Conservation (phyloP, 2,329 filamentous ascomycete species). For the Fusarium sp. region DNA sequence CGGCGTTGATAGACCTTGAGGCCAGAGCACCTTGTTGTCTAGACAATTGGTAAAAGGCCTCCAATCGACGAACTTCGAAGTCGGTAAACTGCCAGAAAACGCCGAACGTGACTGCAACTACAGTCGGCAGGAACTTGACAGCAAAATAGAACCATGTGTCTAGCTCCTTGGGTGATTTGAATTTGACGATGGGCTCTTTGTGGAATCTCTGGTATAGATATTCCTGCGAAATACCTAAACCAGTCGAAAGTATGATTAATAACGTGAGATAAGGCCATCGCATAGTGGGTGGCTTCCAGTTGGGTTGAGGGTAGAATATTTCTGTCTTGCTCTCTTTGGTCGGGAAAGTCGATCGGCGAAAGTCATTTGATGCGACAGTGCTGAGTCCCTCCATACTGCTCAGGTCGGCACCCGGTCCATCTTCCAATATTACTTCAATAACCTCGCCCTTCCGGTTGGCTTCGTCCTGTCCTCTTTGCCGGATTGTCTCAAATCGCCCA, state of each 20-base stretch:
- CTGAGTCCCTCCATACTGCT: constrained; percentile 64
- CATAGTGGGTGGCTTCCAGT: constrained; percentile 78
- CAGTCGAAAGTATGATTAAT: constrained; percentile 67
- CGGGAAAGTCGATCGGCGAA: constrained; percentile 57
- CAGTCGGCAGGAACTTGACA: constrained; percentile 73
- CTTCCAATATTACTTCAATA: constrained; percentile 68
- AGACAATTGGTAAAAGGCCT: constrained; percentile 76
- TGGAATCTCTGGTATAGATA: constrained; percentile 66
- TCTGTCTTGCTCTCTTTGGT: constrained; percentile 57
- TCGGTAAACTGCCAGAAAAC: constrained; percentile 76
- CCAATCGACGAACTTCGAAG: constrained; percentile 75
- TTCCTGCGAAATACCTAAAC: constrained; percentile 67
- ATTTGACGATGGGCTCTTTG: constrained; percentile 61
- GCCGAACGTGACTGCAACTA: constrained; percentile 72
- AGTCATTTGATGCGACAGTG: constrained; percentile 47
- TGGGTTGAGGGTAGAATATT: constrained; percentile 72
- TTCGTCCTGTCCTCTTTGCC: constrained; percentile 67
- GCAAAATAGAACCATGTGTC: constrained; percentile 67
- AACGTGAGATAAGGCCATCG: constrained; percentile 69
- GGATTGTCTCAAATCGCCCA: constrained; percentile 59
- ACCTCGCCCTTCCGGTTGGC: constrained; percentile 72
- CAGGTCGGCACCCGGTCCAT: constrained; percentile 62
- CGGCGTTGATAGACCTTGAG: constrained; percentile 77
- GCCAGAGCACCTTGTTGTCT: constrained; percentile 71
- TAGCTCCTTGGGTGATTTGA: constrained; percentile 65